Evolutionary conservation across 176 grass and related monocot genomes (phyloP), one percentile per base, ranked within the genome.

Genomic region (Chrysopogon serrulatus): DNA sequence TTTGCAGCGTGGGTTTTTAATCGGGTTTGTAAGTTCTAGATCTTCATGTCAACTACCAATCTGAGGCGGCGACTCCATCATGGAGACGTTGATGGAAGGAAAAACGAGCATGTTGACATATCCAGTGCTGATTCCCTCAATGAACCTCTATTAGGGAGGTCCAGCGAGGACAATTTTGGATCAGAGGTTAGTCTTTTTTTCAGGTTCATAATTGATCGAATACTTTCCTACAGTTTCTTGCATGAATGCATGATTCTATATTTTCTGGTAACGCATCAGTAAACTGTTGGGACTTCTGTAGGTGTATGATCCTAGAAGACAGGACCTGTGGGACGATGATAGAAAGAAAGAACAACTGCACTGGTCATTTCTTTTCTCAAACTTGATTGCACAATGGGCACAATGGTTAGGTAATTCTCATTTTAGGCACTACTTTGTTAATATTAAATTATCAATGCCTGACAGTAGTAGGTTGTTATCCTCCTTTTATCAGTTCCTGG

Each of bases 361-460:
- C 43, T 98, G 96, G 96, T 90, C 91, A 36, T 88, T 86, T 75
- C 71, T 98, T 85, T 95, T 98, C 70, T 93, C 96, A 53, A 92
- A 79, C 86, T 87, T 98, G 82, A 95, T 93, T 65, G 87, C 91
- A 14, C 89, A 98, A 62, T 98, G 93, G 96, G 84, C 93, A n/a
- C 96, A 95, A 31, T 95, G 93, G 96, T 67, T 98, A 83, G 96
- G 96, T 98, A 98, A 65, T 73, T 88, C 34, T 87, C 51, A 41
- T 21, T 65, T 26, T 68, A 42, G 27, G 35, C 6, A 65, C 43
- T 33, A n/a, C 33, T 48, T 8, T 5, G 9, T 48, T 80, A 63
- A 33, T 54, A 36, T 1, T 34, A 56, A 21, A 66, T 84, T 47
- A 14, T 78, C 13, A 5, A 34, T 10, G 6, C 65, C 53, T 83